phyloP scores from a whole-genome alignment of 139 green algal genomes.

The Micractinium sp. region DNA sequence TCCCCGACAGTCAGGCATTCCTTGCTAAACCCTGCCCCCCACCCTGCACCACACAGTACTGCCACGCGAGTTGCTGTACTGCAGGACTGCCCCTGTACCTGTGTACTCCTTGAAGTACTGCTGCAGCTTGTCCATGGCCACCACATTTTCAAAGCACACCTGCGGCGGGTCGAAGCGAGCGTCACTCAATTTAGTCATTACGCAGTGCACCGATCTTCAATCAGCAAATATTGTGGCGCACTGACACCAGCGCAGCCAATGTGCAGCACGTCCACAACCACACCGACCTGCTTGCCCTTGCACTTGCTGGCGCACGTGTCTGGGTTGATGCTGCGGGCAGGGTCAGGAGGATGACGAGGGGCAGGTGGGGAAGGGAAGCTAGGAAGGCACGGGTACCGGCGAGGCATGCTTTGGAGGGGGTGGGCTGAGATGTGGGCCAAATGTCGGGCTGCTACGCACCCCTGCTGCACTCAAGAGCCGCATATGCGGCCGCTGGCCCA shows the following conservation, averaged over 20 bases:
- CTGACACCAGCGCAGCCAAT: too few relatives aligned
- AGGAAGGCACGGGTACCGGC: background rate
- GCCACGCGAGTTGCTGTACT: background rate
- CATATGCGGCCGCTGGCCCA: background rate
- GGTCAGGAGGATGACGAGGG: background rate
- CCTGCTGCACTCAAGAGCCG: background rate
- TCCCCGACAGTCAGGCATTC: background rate
- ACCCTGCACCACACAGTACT: background rate
- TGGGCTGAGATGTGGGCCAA: too few relatives aligned
- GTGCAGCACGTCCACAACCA: too few relatives aligned
- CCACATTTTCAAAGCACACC: conserved; percentile 27
- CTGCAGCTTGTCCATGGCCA: background rate
- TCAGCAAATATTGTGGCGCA: too few relatives aligned
- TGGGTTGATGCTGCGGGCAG: conserved; percentile 7
- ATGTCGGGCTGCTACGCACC: too few relatives aligned
- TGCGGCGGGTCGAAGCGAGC: too few relatives aligned
- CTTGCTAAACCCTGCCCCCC: background rate
- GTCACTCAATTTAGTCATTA: too few relatives aligned
- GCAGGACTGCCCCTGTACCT: background rate
- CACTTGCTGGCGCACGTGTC: conserved; percentile 23
- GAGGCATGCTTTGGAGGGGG: too few relatives aligned
- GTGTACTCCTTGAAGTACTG: conserved; percentile 21
- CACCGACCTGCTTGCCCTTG: conserved; percentile 19
- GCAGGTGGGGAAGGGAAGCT: background rate
- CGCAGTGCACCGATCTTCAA: too few relatives aligned